A percentile compares a stretch with the other conserved stretches of the same genome.
Conservation (phyloP, 1,284 basidiomycete species). For the Takashimella koratensis region DNA sequence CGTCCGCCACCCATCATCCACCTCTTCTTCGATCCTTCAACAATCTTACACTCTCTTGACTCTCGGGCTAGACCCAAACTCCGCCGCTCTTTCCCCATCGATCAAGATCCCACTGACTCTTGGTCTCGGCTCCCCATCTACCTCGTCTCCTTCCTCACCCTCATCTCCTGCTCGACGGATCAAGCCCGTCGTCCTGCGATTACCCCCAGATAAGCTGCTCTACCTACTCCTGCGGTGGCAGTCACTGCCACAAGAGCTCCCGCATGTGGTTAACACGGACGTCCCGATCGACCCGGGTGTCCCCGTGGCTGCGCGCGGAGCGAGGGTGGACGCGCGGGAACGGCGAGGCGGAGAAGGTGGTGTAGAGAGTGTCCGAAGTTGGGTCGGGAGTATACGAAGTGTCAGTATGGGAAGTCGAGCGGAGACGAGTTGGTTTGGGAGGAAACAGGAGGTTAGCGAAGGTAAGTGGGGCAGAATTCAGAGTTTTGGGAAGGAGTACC, state of each 20-base stretch:
- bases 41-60: conserved; percentile 48
- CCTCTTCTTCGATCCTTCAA: conserved; percentile 13
- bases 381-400: conserved; percentile 47
- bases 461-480: conserved; percentile 25
- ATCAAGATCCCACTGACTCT: conserved; percentile 44
- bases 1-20: conserved; percentile 8
- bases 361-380: conserved; percentile 44
- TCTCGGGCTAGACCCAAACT: conserved; percentile 44
- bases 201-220: conserved; percentile 46
- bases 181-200: conserved; percentile 41
- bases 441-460: conserved; percentile 38
- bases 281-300: conserved; percentile 41
- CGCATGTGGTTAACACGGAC: conserved; percentile 45
- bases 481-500: not conserved
- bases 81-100: conserved; percentile 34
- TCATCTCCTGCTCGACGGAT: not conserved
- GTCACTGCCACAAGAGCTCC: conserved; percentile 29
- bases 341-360: conserved; percentile 37
- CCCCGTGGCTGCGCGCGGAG: conserved; percentile 29
- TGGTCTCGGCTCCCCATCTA: conserved; percentile 34
- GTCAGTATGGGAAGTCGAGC: conserved; percentile 33
- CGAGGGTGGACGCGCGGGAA: conserved; percentile 12
- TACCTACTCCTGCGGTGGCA: conserved; percentile 48
- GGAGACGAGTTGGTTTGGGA: conserved; percentile 31
- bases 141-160: conserved; percentile 1